phyloP scores from a whole-genome alignment of 164 flowering plant genomes.

The Aristolochia fimbriata region DNA sequence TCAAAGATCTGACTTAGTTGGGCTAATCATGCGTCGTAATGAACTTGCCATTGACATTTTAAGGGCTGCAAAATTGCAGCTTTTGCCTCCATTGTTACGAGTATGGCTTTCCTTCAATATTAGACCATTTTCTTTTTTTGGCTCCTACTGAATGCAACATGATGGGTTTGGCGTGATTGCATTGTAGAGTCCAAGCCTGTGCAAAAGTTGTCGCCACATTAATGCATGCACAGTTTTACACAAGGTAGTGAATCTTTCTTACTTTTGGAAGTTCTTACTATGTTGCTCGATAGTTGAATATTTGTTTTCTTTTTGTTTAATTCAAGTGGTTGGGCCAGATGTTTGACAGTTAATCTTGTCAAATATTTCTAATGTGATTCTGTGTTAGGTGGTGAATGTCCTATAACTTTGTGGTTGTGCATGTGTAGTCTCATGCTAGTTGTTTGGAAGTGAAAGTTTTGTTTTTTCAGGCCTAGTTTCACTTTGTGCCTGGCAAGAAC shows the following conservation, averaged over 20 bases:
- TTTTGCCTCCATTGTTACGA: slow-evolving; percentile 76
- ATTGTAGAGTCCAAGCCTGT: slow-evolving; percentile 55
- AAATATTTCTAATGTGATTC: too few relatives aligned
- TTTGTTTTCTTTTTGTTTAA: not conserved
- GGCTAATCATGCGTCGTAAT: slow-evolving; percentile 95
- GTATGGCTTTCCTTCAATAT: slow-evolving; percentile 24
- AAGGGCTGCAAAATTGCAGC: slow-evolving; percentile 62
- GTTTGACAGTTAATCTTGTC: too few relatives aligned
- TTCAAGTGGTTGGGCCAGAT: too few relatives aligned
- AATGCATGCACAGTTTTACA: slow-evolving; percentile 72
- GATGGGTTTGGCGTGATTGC: slow-evolving; percentile 8
- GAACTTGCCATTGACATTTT: slow-evolving; percentile 79
- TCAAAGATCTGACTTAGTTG: slow-evolving; percentile 76
- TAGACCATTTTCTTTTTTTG: not conserved
- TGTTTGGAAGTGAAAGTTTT: too few relatives aligned
- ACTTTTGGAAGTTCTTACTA: not conserved
- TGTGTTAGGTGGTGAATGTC: too few relatives aligned
- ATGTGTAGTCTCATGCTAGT: too few relatives aligned
- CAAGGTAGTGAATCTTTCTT: slow-evolving; percentile 45
- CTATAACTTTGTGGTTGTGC: too few relatives aligned
- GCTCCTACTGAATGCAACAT: slow-evolving; percentile 6
- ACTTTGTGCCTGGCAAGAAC: too few relatives aligned
- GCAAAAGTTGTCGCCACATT: slow-evolving; percentile 86
- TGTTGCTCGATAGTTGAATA: not conserved
- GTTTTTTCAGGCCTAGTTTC: too few relatives aligned